Conservation (phyloP, 2,329 filamentous ascomycete species). For the Ilyonectria destructans region DNA sequence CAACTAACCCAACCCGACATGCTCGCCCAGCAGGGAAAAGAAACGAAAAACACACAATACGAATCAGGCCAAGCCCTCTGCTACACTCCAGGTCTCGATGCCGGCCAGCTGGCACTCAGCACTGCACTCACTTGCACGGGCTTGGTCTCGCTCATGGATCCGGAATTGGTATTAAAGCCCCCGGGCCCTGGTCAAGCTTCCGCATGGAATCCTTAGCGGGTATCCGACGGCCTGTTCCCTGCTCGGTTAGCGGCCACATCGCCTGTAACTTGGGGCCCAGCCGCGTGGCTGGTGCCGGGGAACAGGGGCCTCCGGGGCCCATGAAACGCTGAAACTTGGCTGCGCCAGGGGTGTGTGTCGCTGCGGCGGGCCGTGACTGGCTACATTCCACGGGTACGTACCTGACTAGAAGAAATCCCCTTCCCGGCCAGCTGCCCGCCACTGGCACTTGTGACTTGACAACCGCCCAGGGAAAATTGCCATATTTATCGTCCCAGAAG, state of each 20-base stretch:
- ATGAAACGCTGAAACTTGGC: conserved; percentile 24
- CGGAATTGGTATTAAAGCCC: background rate
- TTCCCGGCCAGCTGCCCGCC: background rate
- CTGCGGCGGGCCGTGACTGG: conserved; percentile 9
- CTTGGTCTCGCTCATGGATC: background rate
- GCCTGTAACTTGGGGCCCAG: conserved; percentile 14
- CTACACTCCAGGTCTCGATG: background rate
- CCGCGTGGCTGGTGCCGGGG: conserved; percentile 30
- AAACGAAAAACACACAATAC: background rate
- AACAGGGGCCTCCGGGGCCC: conserved; percentile 4
- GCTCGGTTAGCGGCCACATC: conserved; percentile 23
- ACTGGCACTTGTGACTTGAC: background rate
- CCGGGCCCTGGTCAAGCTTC: conserved; percentile 11
- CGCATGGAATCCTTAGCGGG: conserved; percentile 5
- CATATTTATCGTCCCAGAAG: background rate
- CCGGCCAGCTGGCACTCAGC: background rate
- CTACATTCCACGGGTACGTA: background rate
- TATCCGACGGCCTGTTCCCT: conserved; percentile 20
- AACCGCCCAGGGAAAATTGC: background rate
- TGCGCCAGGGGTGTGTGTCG: background rate
- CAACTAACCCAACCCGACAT: conserved; percentile 2
- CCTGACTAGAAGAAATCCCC: background rate
- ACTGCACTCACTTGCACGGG: background rate
- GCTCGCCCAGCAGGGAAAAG: background rate
- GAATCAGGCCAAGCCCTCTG: background rate